Conservation (phyloP, 495 filamentous ascomycete species). For the Penicillium odoratum region DNA sequence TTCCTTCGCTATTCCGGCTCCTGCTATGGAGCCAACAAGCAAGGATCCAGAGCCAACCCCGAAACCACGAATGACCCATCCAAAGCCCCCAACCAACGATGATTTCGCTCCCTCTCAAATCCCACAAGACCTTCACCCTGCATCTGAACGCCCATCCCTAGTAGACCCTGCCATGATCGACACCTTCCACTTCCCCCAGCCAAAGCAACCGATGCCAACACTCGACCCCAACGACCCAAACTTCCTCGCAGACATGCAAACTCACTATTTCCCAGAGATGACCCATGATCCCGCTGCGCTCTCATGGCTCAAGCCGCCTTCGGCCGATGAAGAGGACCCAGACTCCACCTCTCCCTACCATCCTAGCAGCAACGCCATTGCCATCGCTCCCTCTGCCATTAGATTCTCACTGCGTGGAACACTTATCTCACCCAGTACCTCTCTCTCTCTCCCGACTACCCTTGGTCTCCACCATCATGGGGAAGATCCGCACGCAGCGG, state of each 20-base stretch:
- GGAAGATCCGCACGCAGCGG: constrained; percentile 88
- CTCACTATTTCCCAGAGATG: constrained; percentile 88
- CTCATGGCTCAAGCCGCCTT: constrained; percentile 81
- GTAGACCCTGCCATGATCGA: constrained; percentile 62
- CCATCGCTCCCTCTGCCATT: constrained; percentile 72
- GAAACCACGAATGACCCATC: constrained; percentile 12
- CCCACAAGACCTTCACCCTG: constrained; percentile 43
- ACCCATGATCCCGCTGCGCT: constrained; percentile 80
- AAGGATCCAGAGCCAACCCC: constrained; percentile 11
- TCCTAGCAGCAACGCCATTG: constrained; percentile 60
- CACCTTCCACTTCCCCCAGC: constrained; percentile 46
- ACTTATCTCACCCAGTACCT: constrained; percentile 71
- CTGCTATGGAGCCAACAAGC: constrained; percentile 1
- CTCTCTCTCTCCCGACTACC: constrained; percentile 67
- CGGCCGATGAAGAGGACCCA: constrained; percentile 56
- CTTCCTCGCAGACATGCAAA: constrained; percentile 81
- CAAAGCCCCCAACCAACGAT: constrained; percentile 34
- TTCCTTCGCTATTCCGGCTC: constrained; percentile 30
- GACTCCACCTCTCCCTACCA: constrained; percentile 67
- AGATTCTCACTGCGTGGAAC: constrained; percentile 85
- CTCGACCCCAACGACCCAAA: constrained; percentile 80
- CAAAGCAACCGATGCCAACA: constrained; percentile 50
- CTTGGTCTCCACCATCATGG: constrained; percentile 92
- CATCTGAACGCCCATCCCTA: constrained; percentile 39
- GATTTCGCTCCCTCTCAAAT: constrained; percentile 35